Evolutionary conservation across 2,329 filamentous ascomycete species (phyloP), one percentile per base, ranked within the genome.

Genomic region (Pseudocercospora cruenta): DNA sequence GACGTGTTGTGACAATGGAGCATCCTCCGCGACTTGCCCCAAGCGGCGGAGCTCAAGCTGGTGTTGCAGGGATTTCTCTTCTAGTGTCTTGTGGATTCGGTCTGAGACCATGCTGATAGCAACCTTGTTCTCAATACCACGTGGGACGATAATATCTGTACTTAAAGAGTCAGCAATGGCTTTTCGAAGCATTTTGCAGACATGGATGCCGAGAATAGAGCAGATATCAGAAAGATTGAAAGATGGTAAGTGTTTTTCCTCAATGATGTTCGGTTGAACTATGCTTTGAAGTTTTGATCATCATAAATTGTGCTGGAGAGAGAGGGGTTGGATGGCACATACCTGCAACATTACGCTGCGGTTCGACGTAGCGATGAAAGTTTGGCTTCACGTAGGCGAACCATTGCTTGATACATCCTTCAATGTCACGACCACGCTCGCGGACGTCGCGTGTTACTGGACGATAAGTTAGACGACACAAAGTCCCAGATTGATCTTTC

Each of bases 331-430:
- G 58, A 31, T 28, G 6, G 1, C 8, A 77, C 82, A 73, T 80
- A 91, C 89, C 89, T 72, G 93, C 93, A 57, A 94, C 89, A 72
- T 93, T 91, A 63, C 93, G 86, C 78, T 99, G 95, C 36, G 95
- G 95, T 69, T 96, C 91, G 64, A 99, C 95, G 76, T 88, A 98
- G 84, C 91, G 92, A 78, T 94, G 91, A 74, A 96, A 98, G 75
- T 98, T 98, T 2, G 95, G 95, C 80, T 99, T 99, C 51, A 99
- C 95, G 77, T 91, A 99, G 10, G 82, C 83, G 78, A 98, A 97
- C 95, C 95, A 99, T 78, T 99, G 95, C 80, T 98, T 98, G 78
- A 99, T 94, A 75, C 94, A 94, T 47, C 95, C 95, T 76, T 97
- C 91, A 64, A 98, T 91, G 75, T 97, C 94, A 76, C 95, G 87